Percentiles rank a stretch among this genome's conserved stretches.
Evolutionary conservation across 2,329 filamentous ascomycete genomes (phyloP).

Genomic region (Pseudogymnoascus sp.): DNA sequence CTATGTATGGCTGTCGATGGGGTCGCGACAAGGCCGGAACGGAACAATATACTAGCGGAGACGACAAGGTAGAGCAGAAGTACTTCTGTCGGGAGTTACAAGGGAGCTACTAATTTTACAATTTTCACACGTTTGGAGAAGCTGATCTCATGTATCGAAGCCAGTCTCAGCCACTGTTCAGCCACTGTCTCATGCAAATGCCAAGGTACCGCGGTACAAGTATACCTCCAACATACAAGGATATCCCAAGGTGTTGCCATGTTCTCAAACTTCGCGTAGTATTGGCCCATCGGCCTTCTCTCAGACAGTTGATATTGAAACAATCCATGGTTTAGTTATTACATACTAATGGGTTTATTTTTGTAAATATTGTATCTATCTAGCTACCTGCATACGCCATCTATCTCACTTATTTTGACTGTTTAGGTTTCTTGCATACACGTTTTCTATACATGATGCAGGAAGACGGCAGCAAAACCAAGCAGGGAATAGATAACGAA

Average conservation of each 20-base stretch:
- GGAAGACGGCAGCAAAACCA: not conserved
- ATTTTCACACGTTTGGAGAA: not conserved
- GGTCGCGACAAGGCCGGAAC: not conserved
- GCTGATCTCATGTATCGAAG: not conserved
- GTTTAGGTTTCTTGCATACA: not conserved
- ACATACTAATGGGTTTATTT: no score
- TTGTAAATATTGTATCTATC: not conserved
- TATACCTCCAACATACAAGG: no score
- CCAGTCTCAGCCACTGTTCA: no score
- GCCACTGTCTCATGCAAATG: not conserved
- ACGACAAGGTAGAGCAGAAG: not conserved
- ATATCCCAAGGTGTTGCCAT: not conserved
- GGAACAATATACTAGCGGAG: not conserved
- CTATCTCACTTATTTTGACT: not conserved
- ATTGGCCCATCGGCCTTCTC: not conserved
- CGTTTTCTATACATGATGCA: not conserved
- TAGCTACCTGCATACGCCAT: not conserved
- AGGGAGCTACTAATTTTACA: not conserved
- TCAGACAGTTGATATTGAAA: not conserved
- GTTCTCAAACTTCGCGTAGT: not conserved
- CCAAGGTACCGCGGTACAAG: not conserved
- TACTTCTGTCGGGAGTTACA: not conserved
- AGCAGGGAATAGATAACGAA: conserved; percentile 1
- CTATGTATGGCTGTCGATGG: not conserved
- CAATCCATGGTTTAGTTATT: not conserved